phyloP scores from a whole-genome alignment of 2,329 filamentous ascomycete genomes.

The Lecanosticta acicola region DNA sequence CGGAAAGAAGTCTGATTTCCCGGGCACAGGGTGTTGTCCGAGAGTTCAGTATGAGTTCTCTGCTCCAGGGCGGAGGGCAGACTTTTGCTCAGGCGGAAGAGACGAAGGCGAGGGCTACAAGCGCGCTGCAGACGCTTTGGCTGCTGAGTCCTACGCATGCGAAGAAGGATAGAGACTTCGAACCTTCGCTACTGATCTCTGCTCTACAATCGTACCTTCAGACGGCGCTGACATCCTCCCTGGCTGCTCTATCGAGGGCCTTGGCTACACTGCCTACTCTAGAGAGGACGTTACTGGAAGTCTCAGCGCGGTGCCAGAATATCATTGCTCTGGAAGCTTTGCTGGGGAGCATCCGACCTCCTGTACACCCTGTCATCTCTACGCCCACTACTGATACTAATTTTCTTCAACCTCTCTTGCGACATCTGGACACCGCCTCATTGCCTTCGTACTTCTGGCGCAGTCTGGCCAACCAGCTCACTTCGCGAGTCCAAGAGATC shows the following conservation, averaged over 20 bases:
- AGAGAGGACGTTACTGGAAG: constrained; percentile 74
- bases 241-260: constrained; percentile 67
- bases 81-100: constrained; percentile 64
- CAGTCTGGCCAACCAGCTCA: constrained; percentile 71
- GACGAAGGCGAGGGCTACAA: constrained; percentile 64
- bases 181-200: constrained; percentile 66
- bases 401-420: constrained; percentile 63
- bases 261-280: constrained; percentile 74
- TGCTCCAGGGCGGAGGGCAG: constrained; percentile 34
- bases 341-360: constrained; percentile 62
- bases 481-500: constrained; percentile 76
- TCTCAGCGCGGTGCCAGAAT: constrained; percentile 81
- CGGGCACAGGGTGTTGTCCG: constrained; percentile 72
- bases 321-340: constrained; percentile 81
- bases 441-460: constrained; percentile 92
- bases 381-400: constrained; percentile 33
- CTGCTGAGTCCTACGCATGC: constrained; percentile 65
- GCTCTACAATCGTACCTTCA: constrained; percentile 78
- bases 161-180: constrained; percentile 39
- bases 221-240: constrained; percentile 70
- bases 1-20: constrained; percentile 67
- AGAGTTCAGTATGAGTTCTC: constrained; percentile 70
- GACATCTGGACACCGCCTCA: constrained; percentile 77
- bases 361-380: constrained; percentile 60
- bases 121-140: constrained; percentile 71